Evolutionary conservation across 305 asterid genomes (phyloP).

Genomic region (Plantago rigida): DNA sequence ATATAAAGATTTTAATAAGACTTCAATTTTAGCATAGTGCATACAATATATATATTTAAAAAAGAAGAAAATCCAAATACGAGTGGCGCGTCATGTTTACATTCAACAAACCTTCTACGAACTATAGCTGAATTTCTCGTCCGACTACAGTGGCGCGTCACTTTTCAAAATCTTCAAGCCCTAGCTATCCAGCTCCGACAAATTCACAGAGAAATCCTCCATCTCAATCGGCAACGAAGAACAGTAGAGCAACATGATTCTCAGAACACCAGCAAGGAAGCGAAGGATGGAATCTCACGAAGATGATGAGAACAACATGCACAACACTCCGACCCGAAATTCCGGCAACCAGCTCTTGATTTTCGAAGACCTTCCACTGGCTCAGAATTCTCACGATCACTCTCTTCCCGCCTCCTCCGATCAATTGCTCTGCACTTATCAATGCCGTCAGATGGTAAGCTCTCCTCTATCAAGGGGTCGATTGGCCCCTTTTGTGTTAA

Average conservation of each 20-base stretch:
- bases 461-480: neutral
- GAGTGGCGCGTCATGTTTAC: too few relatives aligned
- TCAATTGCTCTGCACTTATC: slow-evolving; percentile 88
- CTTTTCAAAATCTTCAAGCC: slow-evolving; percentile 29
- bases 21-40: too few relatives aligned
- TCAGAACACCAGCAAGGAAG: slow-evolving; percentile 83
- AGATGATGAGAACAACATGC: slow-evolving; percentile 25
- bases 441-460: slow-evolving; percentile 93
- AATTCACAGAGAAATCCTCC: neutral
- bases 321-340: slow-evolving; percentile 35
- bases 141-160: slow-evolving; percentile 23
- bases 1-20: too few relatives aligned
- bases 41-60: too few relatives aligned
- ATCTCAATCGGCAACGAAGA: too few relatives aligned
- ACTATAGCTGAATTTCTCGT: neutral
- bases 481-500: too few relatives aligned
- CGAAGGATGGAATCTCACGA: slow-evolving; percentile 58
- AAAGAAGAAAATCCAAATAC: too few relatives aligned
- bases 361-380: slow-evolving; percentile 58
- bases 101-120: neutral
- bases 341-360: slow-evolving; percentile 49
- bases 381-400: slow-evolving; percentile 51
- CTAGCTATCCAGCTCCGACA: slow-evolving; percentile 17
- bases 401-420: slow-evolving; percentile 44
- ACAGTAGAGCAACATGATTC: slow-evolving; percentile 37